Percentiles rank a stretch among this genome's conserved stretches.
These are phyloP conservation scores for Chloromonas sp. DNA, from an alignment of 163 green algal species.

Conservation along the genomic window DNA sequence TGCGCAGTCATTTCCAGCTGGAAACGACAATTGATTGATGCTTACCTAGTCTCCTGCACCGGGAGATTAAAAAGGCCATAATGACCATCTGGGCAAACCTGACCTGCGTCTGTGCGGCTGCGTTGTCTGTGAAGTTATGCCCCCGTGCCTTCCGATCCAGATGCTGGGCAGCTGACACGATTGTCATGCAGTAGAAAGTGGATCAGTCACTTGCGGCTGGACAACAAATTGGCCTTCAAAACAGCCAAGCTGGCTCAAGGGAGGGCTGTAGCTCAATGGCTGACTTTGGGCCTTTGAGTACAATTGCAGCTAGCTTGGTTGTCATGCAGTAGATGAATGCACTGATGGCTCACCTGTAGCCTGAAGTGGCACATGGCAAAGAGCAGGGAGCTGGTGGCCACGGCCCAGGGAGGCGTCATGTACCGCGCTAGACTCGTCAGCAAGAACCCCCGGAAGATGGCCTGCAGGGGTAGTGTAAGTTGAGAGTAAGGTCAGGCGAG, in stretches of 20 bases:
- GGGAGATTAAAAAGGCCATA: neutral
- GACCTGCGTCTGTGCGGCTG: too few relatives aligned
- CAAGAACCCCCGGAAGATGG: constrained; percentile 93
- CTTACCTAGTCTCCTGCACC: neutral
- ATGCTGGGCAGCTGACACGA: too few relatives aligned
- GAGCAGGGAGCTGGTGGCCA: constrained; percentile 53
- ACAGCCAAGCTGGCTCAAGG: too few relatives aligned
- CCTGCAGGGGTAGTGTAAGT: constrained; percentile 41
- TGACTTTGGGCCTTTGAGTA: too few relatives aligned
- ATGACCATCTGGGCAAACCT: neutral
- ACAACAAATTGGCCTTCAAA: too few relatives aligned
- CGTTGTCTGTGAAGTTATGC: too few relatives aligned
- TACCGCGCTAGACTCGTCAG: constrained; percentile 77
- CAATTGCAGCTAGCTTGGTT: too few relatives aligned
- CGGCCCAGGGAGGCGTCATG: constrained; percentile 51
- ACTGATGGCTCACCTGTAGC: constrained; percentile 8
- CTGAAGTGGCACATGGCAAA: constrained; percentile 86
- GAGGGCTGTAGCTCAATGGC: too few relatives aligned
- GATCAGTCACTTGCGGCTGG: too few relatives aligned
- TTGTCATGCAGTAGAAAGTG: too few relatives aligned
- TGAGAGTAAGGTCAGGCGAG: neutral
- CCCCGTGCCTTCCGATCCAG: too few relatives aligned
- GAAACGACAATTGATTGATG: neutral
- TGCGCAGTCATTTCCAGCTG: neutral
- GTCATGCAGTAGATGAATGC: too few relatives aligned